Evolutionary conservation across 345 rosid genomes (phyloP).

Genomic region (Eucalyptus regnans): DNA sequence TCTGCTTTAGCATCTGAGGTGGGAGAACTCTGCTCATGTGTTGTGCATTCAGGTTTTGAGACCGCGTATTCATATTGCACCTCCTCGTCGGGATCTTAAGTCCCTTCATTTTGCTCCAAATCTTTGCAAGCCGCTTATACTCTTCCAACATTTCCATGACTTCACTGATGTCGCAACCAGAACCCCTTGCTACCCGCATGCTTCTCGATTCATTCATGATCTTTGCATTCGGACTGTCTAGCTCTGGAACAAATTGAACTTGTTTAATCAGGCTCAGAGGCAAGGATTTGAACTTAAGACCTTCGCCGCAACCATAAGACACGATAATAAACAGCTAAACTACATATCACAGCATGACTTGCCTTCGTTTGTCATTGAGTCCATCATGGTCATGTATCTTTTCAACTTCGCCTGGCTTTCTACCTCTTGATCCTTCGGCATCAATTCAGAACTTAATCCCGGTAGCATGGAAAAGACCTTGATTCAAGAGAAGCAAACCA

Average conservation of each 20-base stretch:
- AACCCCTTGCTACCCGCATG: slow-evolving; percentile 81
- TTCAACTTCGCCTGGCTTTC: slow-evolving; percentile 92
- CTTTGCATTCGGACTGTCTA: slow-evolving; percentile 81
- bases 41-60: slow-evolving; percentile 78
- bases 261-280: not conserved
- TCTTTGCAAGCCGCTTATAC: slow-evolving; percentile 73
- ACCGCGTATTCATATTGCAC: slow-evolving; percentile 72
- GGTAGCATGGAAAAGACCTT: slow-evolving; percentile 92
- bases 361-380: slow-evolving; percentile 96
- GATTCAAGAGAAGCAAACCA: not conserved
- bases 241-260: slow-evolving; percentile 26
- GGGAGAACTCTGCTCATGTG: slow-evolving; percentile 84
- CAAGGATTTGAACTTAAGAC: not conserved
- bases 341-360: not conserved
- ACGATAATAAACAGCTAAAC: not conserved
- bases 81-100: slow-evolving; percentile 60
- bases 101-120: slow-evolving; percentile 85
- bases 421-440: slow-evolving; percentile 91
- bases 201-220: slow-evolving; percentile 61
- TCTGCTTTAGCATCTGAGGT: slow-evolving; percentile 72
- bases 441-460: slow-evolving; percentile 69
- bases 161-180: slow-evolving; percentile 67
- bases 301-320: not conserved
- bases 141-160: slow-evolving; percentile 88
- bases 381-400: slow-evolving; percentile 97